Evolutionary conservation across 345 rosid genomes (phyloP).

Genomic region (Eutrema japonicum): DNA sequence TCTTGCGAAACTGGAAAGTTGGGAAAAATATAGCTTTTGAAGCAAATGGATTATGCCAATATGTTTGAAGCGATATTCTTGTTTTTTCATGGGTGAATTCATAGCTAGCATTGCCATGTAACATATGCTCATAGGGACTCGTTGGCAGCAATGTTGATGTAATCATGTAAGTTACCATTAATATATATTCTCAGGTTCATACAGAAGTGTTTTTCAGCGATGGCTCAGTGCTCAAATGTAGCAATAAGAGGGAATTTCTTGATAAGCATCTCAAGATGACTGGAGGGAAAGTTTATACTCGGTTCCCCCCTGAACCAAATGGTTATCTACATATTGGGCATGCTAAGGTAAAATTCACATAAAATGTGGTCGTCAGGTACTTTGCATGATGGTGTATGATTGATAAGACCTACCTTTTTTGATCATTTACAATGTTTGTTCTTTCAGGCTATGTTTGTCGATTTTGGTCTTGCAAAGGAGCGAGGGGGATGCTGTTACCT

Average conservation of each 20-base stretch:
- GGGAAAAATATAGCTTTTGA: slow-evolving; percentile 2
- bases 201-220: slow-evolving; percentile 83
- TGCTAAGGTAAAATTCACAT: slow-evolving; percentile 71
- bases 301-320: slow-evolving; percentile 98
- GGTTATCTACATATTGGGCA: slow-evolving; percentile 99
- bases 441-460: slow-evolving; percentile 91
- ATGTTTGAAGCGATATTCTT: slow-evolving; percentile 17
- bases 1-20: background rate
- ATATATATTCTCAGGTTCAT: slow-evolving; percentile 61
- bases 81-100: background rate
- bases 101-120: background rate
- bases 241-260: slow-evolving; percentile 79
- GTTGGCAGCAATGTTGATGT: background rate
- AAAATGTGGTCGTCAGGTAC: slow-evolving; percentile 7
- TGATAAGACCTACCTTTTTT: slow-evolving; percentile 13
- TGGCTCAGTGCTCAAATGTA: slow-evolving; percentile 75
- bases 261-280: slow-evolving; percentile 80
- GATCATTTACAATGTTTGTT: slow-evolving; percentile 17
- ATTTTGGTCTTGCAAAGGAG: slow-evolving; percentile 96
- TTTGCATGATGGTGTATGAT: slow-evolving; percentile 5
- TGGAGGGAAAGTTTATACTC: slow-evolving; percentile 76
- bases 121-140: slow-evolving; percentile 12
- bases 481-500: slow-evolving; percentile 87
- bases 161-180: background rate
- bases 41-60: slow-evolving; percentile 18